A percentile compares a stretch with the other conserved stretches of the same genome.
Conservation (phyloP, 495 filamentous ascomycete genomes). For the Penicillium angulare region DNA sequence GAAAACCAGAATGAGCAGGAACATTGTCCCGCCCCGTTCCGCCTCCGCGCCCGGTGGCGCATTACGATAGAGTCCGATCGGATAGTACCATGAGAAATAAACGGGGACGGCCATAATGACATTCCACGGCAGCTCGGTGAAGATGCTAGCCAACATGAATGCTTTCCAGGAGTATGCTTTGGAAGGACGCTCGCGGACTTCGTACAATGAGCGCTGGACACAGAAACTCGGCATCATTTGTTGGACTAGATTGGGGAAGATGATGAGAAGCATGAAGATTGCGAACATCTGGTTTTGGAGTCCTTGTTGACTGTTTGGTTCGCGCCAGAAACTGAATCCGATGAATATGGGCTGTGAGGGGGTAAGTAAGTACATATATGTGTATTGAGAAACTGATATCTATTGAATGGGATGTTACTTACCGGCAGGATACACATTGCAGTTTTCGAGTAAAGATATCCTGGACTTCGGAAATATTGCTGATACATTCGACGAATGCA, state of each 20-base stretch:
- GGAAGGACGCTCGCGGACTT: conserved; percentile 60
- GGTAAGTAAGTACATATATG: no score
- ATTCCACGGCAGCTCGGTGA: conserved; percentile 10
- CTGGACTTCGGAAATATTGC: conserved; percentile 49
- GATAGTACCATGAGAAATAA: conserved; percentile 60
- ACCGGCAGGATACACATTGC: conserved; percentile 12
- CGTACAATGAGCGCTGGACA: conserved; percentile 57
- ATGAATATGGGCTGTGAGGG: conserved; percentile 46
- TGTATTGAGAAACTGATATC: not conserved
- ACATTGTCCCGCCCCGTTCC: conserved; percentile 48
- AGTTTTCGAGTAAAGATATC: conserved; percentile 13
- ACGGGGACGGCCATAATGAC: conserved; percentile 48
- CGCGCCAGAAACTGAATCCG: conserved; percentile 78
- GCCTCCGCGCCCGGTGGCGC: conserved; percentile 33
- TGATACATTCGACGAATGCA: conserved; percentile 46
- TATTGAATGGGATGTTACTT: not conserved
- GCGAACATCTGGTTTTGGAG: conserved; percentile 81
- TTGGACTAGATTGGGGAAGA: conserved; percentile 68
- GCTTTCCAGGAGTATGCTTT: conserved; percentile 67
- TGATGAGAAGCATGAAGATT: conserved; percentile 75
- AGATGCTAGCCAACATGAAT: conserved; percentile 43
- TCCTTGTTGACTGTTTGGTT: conserved; percentile 65
- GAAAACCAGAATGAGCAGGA: conserved; percentile 47
- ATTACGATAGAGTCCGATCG: conserved; percentile 53
- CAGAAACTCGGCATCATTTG: conserved; percentile 71